Base-by-base conservation (phyloP, 2,329 filamentous ascomycete species). In the Cladorrhinum sp. region DNA sequence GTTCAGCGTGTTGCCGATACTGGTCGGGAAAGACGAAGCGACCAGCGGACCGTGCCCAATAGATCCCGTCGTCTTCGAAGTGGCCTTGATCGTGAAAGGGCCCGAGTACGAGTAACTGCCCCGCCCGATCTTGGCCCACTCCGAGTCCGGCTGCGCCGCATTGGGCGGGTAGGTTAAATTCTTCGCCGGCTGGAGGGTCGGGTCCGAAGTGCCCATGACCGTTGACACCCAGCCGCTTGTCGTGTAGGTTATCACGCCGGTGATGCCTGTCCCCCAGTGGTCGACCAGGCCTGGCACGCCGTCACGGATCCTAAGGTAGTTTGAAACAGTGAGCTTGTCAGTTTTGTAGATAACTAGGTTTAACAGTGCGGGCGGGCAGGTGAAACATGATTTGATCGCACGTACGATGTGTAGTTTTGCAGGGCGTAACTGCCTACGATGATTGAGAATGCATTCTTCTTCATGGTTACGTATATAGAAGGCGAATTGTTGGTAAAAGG, bases 321-420 rank as follows among this genome's bases (percentile, higher is more conserved):
- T 20, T n/a, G 45, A 50, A 50, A 20, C 5, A 23, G 22, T 29
- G 13, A 29, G 20, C 4, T 41, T 41, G 6, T 41, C 12, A 41
- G 41, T 13, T 45, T 45, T n/a, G n/a, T n/a, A n/a, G n/a, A n/a
- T n/a, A n/a, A n/a, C 7, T 32, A 32, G 36, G 36, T 41, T 41
- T 41, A 3, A 20, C 9, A 29, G 10, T 3, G 10, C 23, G 13
- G 6, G 23, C 9, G 5, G 24, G 5, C 4, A 52, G 3, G n/a
- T n/a, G n/a, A 29, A 10, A 29, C 25, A 4, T 29, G 5, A 10
- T 4, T 29, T 29, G 25, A 29, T 29, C 4, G 25, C 25, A 29
- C 23, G 12, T 53, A 53, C 51, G 5, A 20, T 25, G 51, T 53
- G 51, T 53, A 53, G 20, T 53, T 53, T 13, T 53, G 51, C 25